Conservation (phyloP, 139 green algal species). For the Chlorella vulgaris region DNA sequence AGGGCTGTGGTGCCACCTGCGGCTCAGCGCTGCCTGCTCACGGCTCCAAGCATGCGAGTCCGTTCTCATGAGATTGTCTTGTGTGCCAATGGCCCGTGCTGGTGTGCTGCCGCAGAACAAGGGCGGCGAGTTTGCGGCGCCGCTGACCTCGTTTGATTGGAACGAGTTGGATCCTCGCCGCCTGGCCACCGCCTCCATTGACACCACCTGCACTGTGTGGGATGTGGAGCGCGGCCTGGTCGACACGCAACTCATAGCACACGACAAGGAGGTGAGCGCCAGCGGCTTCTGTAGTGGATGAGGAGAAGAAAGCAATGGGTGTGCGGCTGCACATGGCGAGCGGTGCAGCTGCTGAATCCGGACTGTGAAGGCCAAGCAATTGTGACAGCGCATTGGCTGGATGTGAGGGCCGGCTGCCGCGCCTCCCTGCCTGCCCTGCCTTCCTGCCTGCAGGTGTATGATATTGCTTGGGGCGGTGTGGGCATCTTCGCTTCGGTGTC, state of each 20-base stretch:
- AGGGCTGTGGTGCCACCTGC: too few relatives aligned
- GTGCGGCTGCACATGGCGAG: too few relatives aligned
- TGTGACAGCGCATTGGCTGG: too few relatives aligned
- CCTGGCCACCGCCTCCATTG: constrained; percentile 92
- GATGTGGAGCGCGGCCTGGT: constrained; percentile 91
- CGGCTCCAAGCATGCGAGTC: too few relatives aligned
- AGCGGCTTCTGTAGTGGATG: not conserved
- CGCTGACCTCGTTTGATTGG: constrained; percentile 99
- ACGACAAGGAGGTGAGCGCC: constrained; percentile 40
- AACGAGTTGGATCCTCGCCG: constrained; percentile 87
- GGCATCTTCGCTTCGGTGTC: constrained; percentile 96
- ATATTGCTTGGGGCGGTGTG: constrained; percentile 95
- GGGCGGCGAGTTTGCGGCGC: constrained; percentile 87
- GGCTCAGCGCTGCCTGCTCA: too few relatives aligned
- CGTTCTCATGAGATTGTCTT: too few relatives aligned
- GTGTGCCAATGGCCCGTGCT: too few relatives aligned
- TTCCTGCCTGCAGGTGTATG: constrained; percentile 85
- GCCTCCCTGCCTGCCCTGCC: not conserved
- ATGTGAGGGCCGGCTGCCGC: too few relatives aligned
- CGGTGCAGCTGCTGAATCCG: too few relatives aligned
- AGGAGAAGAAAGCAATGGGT: constrained; percentile 60
- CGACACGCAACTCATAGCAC: constrained; percentile 77
- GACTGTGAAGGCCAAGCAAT: too few relatives aligned
- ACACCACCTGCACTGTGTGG: constrained; percentile 98
- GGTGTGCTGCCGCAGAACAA: too few relatives aligned